These are phyloP conservation scores for Monosporascus sp. DNA, from an alignment of 2,329 filamentous ascomycete species.

Conservation along the genomic window DNA sequence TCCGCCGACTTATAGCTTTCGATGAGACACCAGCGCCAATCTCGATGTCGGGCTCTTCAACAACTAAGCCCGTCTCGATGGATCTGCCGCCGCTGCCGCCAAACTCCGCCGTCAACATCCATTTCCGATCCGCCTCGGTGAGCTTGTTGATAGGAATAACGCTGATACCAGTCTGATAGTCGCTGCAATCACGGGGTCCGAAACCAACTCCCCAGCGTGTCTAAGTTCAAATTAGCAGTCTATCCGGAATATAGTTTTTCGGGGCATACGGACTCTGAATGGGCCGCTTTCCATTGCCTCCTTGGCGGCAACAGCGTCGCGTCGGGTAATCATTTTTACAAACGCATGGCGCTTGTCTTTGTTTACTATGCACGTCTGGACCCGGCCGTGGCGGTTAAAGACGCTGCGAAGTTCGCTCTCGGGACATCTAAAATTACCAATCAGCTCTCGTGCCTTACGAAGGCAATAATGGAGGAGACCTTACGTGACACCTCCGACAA, in stretches of 20 bases:
- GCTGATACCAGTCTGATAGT: conserved; percentile 88
- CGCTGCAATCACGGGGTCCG: conserved; percentile 92
- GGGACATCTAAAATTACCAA: conserved; percentile 48
- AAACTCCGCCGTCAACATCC: conserved; percentile 90
- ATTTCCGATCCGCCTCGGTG: conserved; percentile 94
- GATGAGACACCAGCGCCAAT: conserved; percentile 96
- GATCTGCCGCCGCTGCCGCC: conserved; percentile 82
- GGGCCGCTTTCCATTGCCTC: conserved; percentile 80
- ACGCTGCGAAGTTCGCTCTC: conserved; percentile 77
- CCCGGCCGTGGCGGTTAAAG: conserved; percentile 76
- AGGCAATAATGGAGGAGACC: conserved; percentile 19
- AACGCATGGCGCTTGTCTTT: conserved; percentile 97
- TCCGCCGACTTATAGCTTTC: conserved; percentile 70
- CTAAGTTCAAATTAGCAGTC: conserved; percentile 36
- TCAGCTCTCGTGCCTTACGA: conserved; percentile 17
- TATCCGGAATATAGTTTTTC: conserved; percentile 1
- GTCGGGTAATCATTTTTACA: conserved; percentile 93
- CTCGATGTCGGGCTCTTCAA: conserved; percentile 97
- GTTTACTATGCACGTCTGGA: conserved; percentile 98
- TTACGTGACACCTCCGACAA: conserved; percentile 91
- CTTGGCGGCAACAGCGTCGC: conserved; percentile 78
- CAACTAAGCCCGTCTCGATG: conserved; percentile 77
- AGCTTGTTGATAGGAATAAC: conserved; percentile 88
- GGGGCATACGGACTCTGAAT: conserved; percentile 54
- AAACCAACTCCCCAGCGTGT: conserved; percentile 98